Base-by-base conservation (phyloP, 2,329 filamentous ascomycete genomes). In the Ceratocystis variospora region DNA sequence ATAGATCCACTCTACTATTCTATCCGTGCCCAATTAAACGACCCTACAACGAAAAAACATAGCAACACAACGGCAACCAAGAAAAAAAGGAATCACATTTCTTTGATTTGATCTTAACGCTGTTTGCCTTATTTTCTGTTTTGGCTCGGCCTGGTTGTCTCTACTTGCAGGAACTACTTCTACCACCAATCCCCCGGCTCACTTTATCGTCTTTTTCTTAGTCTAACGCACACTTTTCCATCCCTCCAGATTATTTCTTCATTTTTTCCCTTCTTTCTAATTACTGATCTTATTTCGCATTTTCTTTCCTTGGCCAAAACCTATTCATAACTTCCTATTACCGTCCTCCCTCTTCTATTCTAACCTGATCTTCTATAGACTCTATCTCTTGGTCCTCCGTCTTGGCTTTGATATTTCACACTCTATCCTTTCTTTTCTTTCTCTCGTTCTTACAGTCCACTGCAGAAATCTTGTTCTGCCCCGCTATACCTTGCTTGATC, bases 91-190 rank as follows among this genome's bases (percentile, higher is more conserved):
- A 53, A 28, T 53, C 33, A 22, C 5, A 57, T 37, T 57, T 57
- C 53, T 33, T 37, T 37, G 55, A 37, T 25, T 59, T 59, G 28
- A 37, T 59, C 28, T 59, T 28, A 6, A 15, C 53, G 10, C 10
- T 57, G 50, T 28, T 17, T 57, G 22, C 12, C 37, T 41, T 41
- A 5, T 15, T 41, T 17, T 33, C 8, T 28, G 28, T 17, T 4
- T 17, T 59, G 25, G 53, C 53, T 28, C n/a, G 2, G 55, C 3
- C 8, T 59, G 8, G 55, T 31, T 59, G 55, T 59, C 55, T 59
- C 53, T 59, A 31, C 25, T 59, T 59, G 55, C 25, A 37, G 55
- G 55, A 59, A 59, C 55, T 59, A 59, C 55, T 59, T 59, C 55
- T 59, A 59, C 55, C 17, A n/a, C 55, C 55, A 37, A 37, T 59